Evolutionary conservation across 331 rosid genomes (phyloP), one percentile per base, ranked within the genome.

Genomic region (Malus hybrid): DNA sequence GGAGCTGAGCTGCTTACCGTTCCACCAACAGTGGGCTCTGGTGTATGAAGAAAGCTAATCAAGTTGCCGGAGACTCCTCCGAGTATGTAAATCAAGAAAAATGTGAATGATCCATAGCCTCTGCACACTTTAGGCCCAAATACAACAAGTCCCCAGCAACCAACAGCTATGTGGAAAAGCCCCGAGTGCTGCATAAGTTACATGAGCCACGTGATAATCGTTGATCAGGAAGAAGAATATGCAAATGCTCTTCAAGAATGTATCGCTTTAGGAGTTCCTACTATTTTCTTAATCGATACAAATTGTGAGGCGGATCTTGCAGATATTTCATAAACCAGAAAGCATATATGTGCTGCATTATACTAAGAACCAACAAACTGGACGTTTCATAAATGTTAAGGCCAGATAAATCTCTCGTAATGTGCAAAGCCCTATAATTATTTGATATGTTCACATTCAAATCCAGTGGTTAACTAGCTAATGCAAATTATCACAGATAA

Each of bases 21-120:
- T 39, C 99, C 97, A 33, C 97, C 96, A 60, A 94, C 96, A 11
- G 93, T 92, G 28, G 90, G 96, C 70, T 87, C 90, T 10, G 96
- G 83, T 68, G 97, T 92, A 74, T 92, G 97, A 8, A 94, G 87
- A 83, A 88, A 94, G 85, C 99, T 92, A 55, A 85, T 84, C 81
- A 92, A 70, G 79, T 94, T 94, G 42, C 97, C 96, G 67, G 99
- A 89, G 79, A 94, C 77, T 77, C 99, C 97, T 69, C 97, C 99
- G 16, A 94, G 78, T 63, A 90, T 74, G 80, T 90, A 94, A 75
- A 94, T 90, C 89, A 94, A 84, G 85, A 87, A 70, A 80, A 89
- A 94, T 20, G 93, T 87, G 70, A 88, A 86, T n/a, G 96, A 81
- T 32, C 99, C 97, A 82, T 92, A 94, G 48, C 86, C 90, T 85